Conservation (phyloP, 2,329 filamentous ascomycete species). For the Alternaria consortialis region DNA sequence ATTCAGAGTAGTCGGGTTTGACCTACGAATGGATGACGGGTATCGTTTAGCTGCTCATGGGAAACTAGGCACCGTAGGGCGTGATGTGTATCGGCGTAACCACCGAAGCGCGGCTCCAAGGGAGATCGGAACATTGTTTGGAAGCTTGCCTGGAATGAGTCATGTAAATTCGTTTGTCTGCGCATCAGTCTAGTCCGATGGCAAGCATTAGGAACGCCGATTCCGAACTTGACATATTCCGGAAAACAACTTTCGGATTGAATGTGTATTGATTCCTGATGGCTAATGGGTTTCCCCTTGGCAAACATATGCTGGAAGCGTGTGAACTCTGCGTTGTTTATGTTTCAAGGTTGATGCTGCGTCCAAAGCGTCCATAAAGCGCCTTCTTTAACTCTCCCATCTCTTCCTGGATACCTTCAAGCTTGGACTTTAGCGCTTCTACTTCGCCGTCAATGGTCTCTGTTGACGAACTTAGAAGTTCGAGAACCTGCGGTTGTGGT, state of each 20-base stretch:
- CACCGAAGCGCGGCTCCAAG: conserved; percentile 4
- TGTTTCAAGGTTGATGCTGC: conserved; percentile 95
- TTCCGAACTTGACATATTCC: conserved; percentile 6
- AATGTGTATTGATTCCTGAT: not conserved
- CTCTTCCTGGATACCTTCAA: conserved; percentile 79
- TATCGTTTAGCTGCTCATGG: conserved; percentile 6
- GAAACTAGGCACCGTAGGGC: not conserved
- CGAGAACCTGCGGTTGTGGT: conserved; percentile 83
- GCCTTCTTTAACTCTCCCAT: conserved; percentile 91
- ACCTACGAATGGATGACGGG: conserved; percentile 18
- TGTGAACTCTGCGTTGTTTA: conserved; percentile 45
- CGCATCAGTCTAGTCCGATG: conserved; percentile 4
- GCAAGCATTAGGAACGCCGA: conserved; percentile 9
- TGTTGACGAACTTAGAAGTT: conserved; percentile 77
- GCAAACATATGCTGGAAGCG: not conserved
- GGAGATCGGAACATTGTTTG: not conserved
- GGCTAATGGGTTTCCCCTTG: not conserved
- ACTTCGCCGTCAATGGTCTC: conserved; percentile 81
- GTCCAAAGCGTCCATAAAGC: conserved; percentile 92
- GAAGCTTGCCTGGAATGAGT: conserved; percentile 2
- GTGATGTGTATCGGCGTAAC: not conserved
- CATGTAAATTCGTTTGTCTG: not conserved
- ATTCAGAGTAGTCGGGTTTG: conserved; percentile 21
- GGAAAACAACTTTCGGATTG: not conserved
- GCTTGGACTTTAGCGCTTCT: conserved; percentile 75